Evolutionary conservation across 2,329 filamentous ascomycete genomes (phyloP).

Genomic region (Fusarium redolens): DNA sequence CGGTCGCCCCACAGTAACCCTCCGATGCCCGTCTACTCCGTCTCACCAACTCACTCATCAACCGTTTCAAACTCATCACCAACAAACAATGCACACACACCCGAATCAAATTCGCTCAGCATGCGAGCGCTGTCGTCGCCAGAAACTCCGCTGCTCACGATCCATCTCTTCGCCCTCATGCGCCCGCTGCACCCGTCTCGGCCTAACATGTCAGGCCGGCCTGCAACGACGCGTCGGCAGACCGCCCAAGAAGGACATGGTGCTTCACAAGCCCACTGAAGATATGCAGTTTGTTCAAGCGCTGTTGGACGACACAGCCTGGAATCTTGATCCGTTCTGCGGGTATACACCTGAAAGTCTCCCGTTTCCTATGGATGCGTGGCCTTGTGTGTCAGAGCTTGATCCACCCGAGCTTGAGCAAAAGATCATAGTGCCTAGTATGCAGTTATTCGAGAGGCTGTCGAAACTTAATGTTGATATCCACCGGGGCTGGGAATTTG

Average conservation of each 20-base stretch:
- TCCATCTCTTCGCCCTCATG: constrained; percentile 40
- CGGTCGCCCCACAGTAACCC: constrained; percentile 29
- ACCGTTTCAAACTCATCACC: neutral
- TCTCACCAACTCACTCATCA: neutral
- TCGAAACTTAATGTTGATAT: constrained; percentile 41
- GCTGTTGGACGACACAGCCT: constrained; percentile 28
- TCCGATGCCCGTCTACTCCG: constrained; percentile 24
- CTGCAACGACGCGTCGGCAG: constrained; percentile 49
- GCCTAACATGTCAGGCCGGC: constrained; percentile 44
- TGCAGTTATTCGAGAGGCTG: constrained; percentile 33
- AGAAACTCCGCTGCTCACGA: constrained; percentile 49
- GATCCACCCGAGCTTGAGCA: constrained; percentile 9
- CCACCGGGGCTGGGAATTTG: constrained; percentile 27
- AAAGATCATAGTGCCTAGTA: constrained; percentile 10
- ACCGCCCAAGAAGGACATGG: constrained; percentile 41
- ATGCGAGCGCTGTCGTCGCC: constrained; percentile 49
- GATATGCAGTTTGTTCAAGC: constrained; percentile 33
- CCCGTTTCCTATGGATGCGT: constrained; percentile 36
- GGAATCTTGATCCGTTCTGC: constrained; percentile 33
- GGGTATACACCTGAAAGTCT: constrained; percentile 17
- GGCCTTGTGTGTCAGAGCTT: constrained; percentile 30
- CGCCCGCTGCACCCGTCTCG: constrained; percentile 46
- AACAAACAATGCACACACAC: constrained; percentile 40
- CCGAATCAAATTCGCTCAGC: constrained; percentile 49
- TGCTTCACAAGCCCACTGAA: constrained; percentile 7